These are phyloP conservation scores for Fagopyrum esculentum DNA, from an alignment of 148 eudicot genomes.

Conservation along the genomic window DNA sequence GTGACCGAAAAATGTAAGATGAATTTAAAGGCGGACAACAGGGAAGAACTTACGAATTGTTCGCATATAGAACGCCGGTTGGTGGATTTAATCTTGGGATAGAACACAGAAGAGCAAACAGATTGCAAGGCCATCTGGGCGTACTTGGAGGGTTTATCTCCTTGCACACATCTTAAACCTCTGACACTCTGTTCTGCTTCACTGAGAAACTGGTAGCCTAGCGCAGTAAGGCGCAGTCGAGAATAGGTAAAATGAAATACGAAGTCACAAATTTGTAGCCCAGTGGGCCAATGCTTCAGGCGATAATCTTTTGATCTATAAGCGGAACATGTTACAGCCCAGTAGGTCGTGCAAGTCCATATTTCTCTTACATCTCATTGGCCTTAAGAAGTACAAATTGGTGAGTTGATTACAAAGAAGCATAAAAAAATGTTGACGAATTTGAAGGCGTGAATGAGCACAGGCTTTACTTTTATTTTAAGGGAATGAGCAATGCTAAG, in stretches of 20 bases:
- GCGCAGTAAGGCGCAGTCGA: too few relatives aligned
- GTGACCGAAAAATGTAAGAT: neutral
- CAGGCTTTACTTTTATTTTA: too few relatives aligned
- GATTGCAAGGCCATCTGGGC: conserved; percentile 7
- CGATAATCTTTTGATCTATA: neutral
- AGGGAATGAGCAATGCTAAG: too few relatives aligned
- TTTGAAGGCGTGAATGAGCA: too few relatives aligned
- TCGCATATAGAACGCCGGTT: neutral
- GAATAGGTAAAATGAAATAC: too few relatives aligned
- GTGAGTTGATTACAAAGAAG: too few relatives aligned
- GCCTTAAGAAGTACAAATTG: too few relatives aligned
- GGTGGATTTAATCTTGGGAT: neutral
- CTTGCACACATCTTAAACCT: conserved; percentile 6
- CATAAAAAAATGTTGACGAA: too few relatives aligned
- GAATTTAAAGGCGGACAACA: neutral
- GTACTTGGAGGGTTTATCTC: conserved; percentile 4
- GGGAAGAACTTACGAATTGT: conserved; percentile 1
- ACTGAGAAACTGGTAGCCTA: neutral
- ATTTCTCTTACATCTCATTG: neutral
- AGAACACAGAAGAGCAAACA: conserved; percentile 3
- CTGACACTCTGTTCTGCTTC: neutral
- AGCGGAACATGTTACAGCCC: neutral
- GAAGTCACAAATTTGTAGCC: neutral
- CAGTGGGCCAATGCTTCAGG: conserved; percentile 14
- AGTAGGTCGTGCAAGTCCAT: neutral